phyloP scores from a whole-genome alignment of 208 protist genomes.

The Trypanosoma theileri region DNA sequence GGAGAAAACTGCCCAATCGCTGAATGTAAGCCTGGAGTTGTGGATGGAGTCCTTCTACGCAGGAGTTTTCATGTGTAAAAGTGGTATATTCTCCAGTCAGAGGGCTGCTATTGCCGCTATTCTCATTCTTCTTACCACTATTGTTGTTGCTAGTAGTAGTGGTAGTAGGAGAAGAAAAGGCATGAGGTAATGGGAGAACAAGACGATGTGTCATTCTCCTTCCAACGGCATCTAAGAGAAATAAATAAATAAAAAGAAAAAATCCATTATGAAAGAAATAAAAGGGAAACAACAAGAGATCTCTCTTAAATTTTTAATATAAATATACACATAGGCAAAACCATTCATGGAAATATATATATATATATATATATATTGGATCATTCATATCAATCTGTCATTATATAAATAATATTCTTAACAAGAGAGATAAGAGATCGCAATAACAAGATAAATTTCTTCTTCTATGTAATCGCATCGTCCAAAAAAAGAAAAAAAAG shows the following conservation, averaged over 20 bases:
- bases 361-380: too few species aligned
- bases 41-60: slow-evolving; percentile 8
- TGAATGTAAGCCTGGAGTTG: slow-evolving; percentile 60
- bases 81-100: slow-evolving; percentile 2
- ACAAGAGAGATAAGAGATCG: too few species aligned
- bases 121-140: background rate
- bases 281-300: too few species aligned
- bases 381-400: too few species aligned
- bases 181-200: slow-evolving; percentile 58
- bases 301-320: too few species aligned
- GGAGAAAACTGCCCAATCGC: slow-evolving; percentile 63
- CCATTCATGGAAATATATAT: too few species aligned
- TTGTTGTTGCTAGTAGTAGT: too few species aligned
- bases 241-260: slow-evolving; percentile 16
- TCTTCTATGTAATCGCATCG: too few species aligned
- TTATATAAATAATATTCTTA: too few species aligned
- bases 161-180: slow-evolving; percentile 15
- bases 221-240: slow-evolving; percentile 1
- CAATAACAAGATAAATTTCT: too few species aligned
- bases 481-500: too few species aligned
- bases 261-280: background rate
- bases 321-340: too few species aligned
- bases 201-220: slow-evolving; percentile 47
- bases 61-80: background rate
- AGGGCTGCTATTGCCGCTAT: slow-evolving; percentile 36